Conservation (phyloP, 2,329 filamentous ascomycete genomes). For the Colletotrichum shisoi region DNA sequence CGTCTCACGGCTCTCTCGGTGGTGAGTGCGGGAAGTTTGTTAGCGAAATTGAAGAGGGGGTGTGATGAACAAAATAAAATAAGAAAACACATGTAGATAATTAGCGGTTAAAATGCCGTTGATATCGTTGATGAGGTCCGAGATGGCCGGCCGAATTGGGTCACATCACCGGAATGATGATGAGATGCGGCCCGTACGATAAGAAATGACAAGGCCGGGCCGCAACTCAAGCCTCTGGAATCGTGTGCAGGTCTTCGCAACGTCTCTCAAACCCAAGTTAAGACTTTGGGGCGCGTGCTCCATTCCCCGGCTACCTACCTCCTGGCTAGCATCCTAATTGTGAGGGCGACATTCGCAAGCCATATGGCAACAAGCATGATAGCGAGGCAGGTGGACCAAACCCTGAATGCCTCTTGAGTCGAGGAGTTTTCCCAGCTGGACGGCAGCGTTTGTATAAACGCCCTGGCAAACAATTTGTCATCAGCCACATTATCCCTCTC, state of each 20-base stretch:
- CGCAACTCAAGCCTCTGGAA: background rate
- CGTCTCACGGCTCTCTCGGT: no score
- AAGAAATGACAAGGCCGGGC: background rate
- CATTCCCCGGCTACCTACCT: background rate
- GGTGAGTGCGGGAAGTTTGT: no score
- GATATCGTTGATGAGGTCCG: no score
- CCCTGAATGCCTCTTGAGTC: conserved; percentile 49
- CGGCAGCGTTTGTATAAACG: conserved; percentile 51
- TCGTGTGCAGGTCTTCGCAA: background rate
- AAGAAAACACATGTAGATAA: no score
- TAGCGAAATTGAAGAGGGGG: no score
- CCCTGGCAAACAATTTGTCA: conserved; percentile 43
- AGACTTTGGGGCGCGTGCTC: background rate
- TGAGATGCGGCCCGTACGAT: no score
- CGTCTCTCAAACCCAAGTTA: background rate
- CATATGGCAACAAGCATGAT: conserved; percentile 49
- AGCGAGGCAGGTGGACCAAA: conserved; percentile 50
- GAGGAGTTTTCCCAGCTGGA: conserved; percentile 50
- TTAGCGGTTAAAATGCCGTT: no score
- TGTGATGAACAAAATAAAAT: no score
- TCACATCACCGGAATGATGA: no score
- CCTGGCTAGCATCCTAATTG: background rate
- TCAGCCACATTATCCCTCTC: background rate
- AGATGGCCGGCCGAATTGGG: no score
- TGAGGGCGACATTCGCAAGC: conserved; percentile 28